A percentile compares a stretch with the other conserved stretches of the same genome.
These are phyloP conservation scores for Arthroderma uncinatum DNA, from an alignment of 2,329 filamentous ascomycete genomes.

Conservation along the genomic window DNA sequence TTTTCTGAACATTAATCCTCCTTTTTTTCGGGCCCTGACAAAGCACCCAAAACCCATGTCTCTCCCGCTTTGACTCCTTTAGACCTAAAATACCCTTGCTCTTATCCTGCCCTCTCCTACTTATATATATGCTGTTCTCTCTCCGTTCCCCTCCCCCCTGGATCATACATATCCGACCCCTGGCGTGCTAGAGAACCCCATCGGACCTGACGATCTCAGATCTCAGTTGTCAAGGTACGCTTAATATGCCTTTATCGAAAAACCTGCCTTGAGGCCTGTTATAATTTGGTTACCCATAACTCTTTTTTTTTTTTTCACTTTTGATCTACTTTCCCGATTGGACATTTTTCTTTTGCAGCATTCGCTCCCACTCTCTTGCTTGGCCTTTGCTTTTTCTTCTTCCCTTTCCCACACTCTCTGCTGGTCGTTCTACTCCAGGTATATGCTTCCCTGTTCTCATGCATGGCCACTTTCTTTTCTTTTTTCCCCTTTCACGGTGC, in stretches of 20 bases:
- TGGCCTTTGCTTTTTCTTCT: neutral
- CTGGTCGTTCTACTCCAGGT: slow-evolving; percentile 5
- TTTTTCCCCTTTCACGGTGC: slow-evolving; percentile 1
- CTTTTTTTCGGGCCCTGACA: slow-evolving; percentile 5
- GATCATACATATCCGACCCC: slow-evolving; percentile 8
- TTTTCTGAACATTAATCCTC: neutral
- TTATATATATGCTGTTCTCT: neutral
- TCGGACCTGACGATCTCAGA: slow-evolving; percentile 20
- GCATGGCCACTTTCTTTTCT: slow-evolving; percentile 4
- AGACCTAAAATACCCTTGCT: neutral
- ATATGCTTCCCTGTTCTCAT: slow-evolving; percentile 6
- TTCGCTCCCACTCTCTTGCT: neutral
- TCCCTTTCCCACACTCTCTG: slow-evolving; percentile 1
- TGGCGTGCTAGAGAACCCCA: slow-evolving; percentile 10
- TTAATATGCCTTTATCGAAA: neutral
- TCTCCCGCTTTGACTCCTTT: slow-evolving; percentile 6
- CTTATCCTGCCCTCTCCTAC: neutral
- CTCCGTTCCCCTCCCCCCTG: neutral
- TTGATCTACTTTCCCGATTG: slow-evolving; percentile 7
- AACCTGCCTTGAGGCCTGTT: neutral
- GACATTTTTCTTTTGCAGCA: slow-evolving; percentile 2
- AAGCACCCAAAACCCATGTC: slow-evolving; percentile 1
- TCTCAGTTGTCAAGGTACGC: slow-evolving; percentile 11
- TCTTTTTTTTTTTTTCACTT: slow-evolving; percentile 1
- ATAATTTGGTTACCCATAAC: neutral